Evolutionary conservation across 345 rosid genomes (phyloP), one percentile per base, ranked within the genome.

Genomic region (Lepidium aucheri): DNA sequence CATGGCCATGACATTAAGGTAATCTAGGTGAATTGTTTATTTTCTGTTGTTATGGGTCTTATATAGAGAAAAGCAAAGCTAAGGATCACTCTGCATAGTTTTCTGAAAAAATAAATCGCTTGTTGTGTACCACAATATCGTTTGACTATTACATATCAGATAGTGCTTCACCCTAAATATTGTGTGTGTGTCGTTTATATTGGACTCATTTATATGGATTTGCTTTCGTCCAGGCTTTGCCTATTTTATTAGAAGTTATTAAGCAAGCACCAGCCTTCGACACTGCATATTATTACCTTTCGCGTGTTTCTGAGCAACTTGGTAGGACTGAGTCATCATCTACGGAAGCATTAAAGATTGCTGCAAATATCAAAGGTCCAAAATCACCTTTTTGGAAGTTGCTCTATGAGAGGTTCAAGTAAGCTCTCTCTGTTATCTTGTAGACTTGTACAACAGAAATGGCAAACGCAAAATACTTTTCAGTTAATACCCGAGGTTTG

Each of bases 371-470:
- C 55, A 78, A 72, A 61, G 95, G 90, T 17, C 83, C 83, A 74
- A 91, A 86, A 77, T 76, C 94, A 47, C 78, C 88, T 60, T 65
- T 86, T 68, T 90, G 97, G 97, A 79, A 79, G 61, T 61, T 68
- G 62, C 96, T 93, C 69, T 86, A 82, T 74, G 69, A 78, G 35
- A 78, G 88, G 87, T 80, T 81, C 74, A 71, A 73, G 97, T 89
- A 85, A 78, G 89, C 77, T 50, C 22, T 74, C 40, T 71, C 20
- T 32, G 41, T 46, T 43, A 72, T 62, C 58, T 33, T 41, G 46
- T 65, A 51, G 46, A 39, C 58, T 41, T 41, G 46, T 65, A 51
- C 53, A 39, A 45, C 14, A 50, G 16, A 63, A 64, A 38, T 34
- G 36, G n/a, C 8, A 45, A 56, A 60, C 13, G 12, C 22, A 3